A percentile compares a stretch with the other conserved stretches of the same genome.
phyloP scores from a whole-genome alignment of 306 rosid species.

The Boehmeria nivea region DNA sequence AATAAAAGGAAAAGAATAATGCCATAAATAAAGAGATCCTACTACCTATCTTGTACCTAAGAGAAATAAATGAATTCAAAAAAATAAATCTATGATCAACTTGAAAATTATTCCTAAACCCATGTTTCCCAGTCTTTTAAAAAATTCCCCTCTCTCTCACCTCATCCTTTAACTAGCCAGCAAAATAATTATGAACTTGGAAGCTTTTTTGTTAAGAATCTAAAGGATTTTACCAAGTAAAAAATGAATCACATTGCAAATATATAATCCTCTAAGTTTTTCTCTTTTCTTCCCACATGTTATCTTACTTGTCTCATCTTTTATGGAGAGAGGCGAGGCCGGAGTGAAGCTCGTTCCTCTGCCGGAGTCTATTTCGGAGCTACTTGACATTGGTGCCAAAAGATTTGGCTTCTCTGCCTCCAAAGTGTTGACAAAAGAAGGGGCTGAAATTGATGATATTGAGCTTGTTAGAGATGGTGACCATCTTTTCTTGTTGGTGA shows the following conservation, averaged over 20 bases:
- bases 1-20: too few species aligned
- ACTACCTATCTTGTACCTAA: too few species aligned
- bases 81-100: not conserved
- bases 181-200: not conserved
- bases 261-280: not conserved
- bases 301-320: too few species aligned
- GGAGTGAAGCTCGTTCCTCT: slow-evolving; percentile 43
- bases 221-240: too few species aligned
- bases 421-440: slow-evolving; percentile 43
- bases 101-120: not conserved
- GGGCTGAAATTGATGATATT: slow-evolving; percentile 60
- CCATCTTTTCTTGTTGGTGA: slow-evolving; percentile 40
- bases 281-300: too few species aligned
- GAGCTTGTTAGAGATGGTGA: slow-evolving; percentile 59
- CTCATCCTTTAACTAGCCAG: not conserved
- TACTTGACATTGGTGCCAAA: slow-evolving; percentile 47
- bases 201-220: not conserved
- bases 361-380: slow-evolving; percentile 46
- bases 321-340: slow-evolving; percentile 36
- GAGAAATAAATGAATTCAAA: too few species aligned
- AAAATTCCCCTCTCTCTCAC: not conserved
- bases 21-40: too few species aligned
- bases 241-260: not conserved
- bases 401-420: slow-evolving; percentile 41
- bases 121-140: not conserved